Percentiles rank a stretch among this genome's conserved stretches.
Conservation (phyloP, 768 basidiomycete species). For the Tricholoma sp. region DNA sequence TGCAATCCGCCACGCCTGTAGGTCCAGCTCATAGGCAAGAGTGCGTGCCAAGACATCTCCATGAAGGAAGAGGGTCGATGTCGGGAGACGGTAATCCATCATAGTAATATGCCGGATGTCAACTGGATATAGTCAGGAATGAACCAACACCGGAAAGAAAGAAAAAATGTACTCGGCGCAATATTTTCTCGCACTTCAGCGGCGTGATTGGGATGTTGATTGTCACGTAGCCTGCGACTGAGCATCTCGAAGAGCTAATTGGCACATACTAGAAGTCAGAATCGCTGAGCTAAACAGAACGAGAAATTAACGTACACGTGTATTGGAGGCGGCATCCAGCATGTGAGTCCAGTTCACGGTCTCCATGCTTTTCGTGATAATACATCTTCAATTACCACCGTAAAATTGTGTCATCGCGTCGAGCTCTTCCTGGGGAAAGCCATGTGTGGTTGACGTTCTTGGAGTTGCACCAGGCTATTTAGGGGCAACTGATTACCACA, state of each 20-base stretch:
- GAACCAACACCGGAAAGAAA: background rate
- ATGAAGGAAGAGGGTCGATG: conserved; percentile 11
- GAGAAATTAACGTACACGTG: background rate
- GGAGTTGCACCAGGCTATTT: too few species aligned
- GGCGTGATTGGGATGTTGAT: conserved; percentile 9
- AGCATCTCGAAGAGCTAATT: conserved; percentile 8
- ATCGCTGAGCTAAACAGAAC: background rate
- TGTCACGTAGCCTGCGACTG: conserved; percentile 6
- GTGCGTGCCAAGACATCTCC: conserved; percentile 12
- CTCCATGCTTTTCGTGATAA: too few species aligned
- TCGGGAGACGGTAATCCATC: background rate
- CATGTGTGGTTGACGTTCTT: too few species aligned
- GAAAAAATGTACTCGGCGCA: conserved; percentile 10
- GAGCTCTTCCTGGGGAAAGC: too few species aligned
- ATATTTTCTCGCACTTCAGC: conserved; percentile 14
- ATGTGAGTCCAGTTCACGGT: too few species aligned
- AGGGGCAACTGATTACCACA: too few species aligned
- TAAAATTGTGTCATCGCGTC: too few species aligned
- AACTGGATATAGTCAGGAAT: background rate
- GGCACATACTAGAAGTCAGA: background rate
- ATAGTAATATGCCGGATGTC: background rate
- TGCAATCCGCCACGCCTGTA: conserved; percentile 10
- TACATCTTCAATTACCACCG: too few species aligned
- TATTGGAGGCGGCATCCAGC: too few species aligned
- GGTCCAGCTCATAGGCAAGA: conserved; percentile 13